Conservation (phyloP, 768 basidiomycete genomes). For the Porpolomopsis calyptriformis region DNA sequence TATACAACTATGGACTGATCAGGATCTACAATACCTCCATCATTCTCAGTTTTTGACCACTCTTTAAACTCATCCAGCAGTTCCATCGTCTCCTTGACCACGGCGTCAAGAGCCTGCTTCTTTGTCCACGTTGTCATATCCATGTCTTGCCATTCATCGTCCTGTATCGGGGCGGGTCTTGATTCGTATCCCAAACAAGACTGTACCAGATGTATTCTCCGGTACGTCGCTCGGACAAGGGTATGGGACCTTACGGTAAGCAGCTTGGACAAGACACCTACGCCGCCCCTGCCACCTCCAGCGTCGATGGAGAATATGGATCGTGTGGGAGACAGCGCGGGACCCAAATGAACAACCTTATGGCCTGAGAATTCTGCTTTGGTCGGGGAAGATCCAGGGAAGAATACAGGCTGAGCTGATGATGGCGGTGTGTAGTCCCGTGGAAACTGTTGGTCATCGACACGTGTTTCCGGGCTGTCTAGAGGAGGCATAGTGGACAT, state of each 20-base stretch:
- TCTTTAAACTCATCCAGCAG: conserved; percentile 52
- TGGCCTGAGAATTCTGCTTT: not conserved
- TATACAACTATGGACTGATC: conserved; percentile 3
- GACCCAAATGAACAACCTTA: conserved; percentile 13
- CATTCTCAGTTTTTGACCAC: conserved; percentile 22
- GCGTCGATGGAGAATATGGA: conserved; percentile 9
- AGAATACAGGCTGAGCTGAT: not conserved
- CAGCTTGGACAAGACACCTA: conserved; percentile 23
- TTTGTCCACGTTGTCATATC: conserved; percentile 43
- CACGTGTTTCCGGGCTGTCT: conserved; percentile 15
- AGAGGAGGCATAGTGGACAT: conserved; percentile 7
- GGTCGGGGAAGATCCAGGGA: not conserved
- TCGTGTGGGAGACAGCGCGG: conserved; percentile 10
- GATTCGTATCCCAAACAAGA: conserved; percentile 49
- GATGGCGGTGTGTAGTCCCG: not conserved
- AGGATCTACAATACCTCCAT: conserved; percentile 21
- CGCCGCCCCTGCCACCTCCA: conserved; percentile 11
- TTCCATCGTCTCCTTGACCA: conserved; percentile 44
- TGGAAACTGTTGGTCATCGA: not conserved
- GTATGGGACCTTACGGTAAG: conserved; percentile 38
- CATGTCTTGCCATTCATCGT: conserved; percentile 18
- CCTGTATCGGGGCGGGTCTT: conserved; percentile 39
- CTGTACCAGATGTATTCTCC: conserved; percentile 52
- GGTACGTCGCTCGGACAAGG: conserved; percentile 49
- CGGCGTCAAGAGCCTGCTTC: conserved; percentile 38